Evolutionary conservation across 2,329 filamentous ascomycete genomes (phyloP).

Genomic region (Cladophialophora psammophila): DNA sequence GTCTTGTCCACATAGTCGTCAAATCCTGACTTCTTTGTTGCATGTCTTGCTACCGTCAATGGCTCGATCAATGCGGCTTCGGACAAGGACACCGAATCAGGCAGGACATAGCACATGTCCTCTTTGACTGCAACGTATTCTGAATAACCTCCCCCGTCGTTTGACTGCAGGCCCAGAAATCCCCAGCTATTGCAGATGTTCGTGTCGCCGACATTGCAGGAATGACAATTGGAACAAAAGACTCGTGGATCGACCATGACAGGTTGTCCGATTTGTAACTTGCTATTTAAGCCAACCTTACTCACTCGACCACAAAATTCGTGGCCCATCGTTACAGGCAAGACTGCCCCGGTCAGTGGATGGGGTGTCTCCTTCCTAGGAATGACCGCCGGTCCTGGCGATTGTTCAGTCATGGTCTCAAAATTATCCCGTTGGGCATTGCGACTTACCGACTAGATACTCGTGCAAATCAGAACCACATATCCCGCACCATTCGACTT

Average conservation of each 20-base stretch:
- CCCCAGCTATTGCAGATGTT: slow-evolving; percentile 62
- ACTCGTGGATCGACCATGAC: slow-evolving; percentile 62
- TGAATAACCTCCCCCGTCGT: slow-evolving; percentile 58
- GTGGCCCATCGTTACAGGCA: slow-evolving; percentile 61
- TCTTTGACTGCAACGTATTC: slow-evolving; percentile 60
- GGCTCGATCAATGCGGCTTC: slow-evolving; percentile 62
- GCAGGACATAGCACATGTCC: slow-evolving; percentile 53
- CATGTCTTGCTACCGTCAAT: slow-evolving; percentile 63
- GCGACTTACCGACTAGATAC: slow-evolving; percentile 54
- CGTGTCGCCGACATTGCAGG: slow-evolving; percentile 57
- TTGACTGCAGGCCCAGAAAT: slow-evolving; percentile 57
- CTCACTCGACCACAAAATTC: slow-evolving; percentile 61
- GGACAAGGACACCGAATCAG: slow-evolving; percentile 60
- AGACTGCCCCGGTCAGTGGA: slow-evolving; percentile 59
- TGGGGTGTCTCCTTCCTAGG: slow-evolving; percentile 57
- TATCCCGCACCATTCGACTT: slow-evolving; percentile 41
- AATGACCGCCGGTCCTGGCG: slow-evolving; percentile 44
- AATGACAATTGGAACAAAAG: slow-evolving; percentile 59
- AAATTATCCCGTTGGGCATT: neutral
- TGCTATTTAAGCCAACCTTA: slow-evolving; percentile 55
- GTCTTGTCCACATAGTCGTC: slow-evolving; percentile 53
- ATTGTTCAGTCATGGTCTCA: slow-evolving; percentile 5
- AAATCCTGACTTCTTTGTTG: slow-evolving; percentile 55
- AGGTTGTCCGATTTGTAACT: slow-evolving; percentile 55
- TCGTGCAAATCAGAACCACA: slow-evolving; percentile 51